Evolutionary conservation across 345 rosid genomes (phyloP), one percentile per base, ranked within the genome.

Genomic region (Leavenworthia alabamica): DNA sequence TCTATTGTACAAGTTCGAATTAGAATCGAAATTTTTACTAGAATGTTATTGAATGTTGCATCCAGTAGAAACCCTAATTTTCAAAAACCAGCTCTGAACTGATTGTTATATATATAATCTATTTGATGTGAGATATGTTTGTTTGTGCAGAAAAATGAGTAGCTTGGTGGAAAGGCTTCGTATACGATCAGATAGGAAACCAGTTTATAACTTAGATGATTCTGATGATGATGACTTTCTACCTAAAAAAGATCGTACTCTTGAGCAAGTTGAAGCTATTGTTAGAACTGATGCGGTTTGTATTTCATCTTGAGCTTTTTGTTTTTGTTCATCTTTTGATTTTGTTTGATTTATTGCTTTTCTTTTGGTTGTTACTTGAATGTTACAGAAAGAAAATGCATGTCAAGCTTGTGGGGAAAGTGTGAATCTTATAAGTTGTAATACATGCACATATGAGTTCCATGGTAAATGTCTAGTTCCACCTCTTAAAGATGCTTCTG

Each of bases 91-190:
- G 40, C 10, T 39, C 10, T 12, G 14, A 15, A 29, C 10, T 17
- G 22, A 15, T 37, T 51, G 32, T 40, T 28, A 29, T 32, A 14
- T 49, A 13, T 62, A 28, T 28, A 0, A 2, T 24, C 6, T 22
- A 29, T 50, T n/a, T n/a, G n/a, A n/a, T n/a, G n/a, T n/a, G n/a
- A n/a, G n/a, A n/a, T n/a, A n/a, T n/a, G n/a, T n/a, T 3, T 17
- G 3, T 12, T 6, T 26, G 3, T 51, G 67, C 67, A 80, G 71
- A n/a, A 62, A 78, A 32, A 94, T 94, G 99, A 94, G 95, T 79
- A 94, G 99, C 81, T 80, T 94, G 75, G 96, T 82, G 22, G 99
- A 94, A 82, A 80, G 99, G 86, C 89, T 94, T 11, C 92, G 99
- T 13, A 81, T 76, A 44, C 71, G 99, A 74, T 81, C 97, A 39